Base-by-base conservation (phyloP, 805 yeast genomes). In the Sugiyamaella floridensis region DNA sequence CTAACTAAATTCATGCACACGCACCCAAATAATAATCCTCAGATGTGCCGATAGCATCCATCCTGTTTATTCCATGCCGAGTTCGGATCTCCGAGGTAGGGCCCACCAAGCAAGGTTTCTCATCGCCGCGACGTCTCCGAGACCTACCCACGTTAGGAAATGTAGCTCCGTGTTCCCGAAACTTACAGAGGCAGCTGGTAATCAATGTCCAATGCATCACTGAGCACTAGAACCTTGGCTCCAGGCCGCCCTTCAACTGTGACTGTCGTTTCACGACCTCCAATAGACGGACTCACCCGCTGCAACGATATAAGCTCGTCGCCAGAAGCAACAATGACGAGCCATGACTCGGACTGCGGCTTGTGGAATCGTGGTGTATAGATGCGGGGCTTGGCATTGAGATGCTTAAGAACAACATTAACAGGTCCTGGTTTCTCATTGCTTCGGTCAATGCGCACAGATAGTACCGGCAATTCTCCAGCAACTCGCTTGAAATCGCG, bases 281-380 rank as follows among this genome's bases (percentile, higher is more conserved):
- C 41, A 32, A 45, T 49, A 16, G 40, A 45, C 7, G 61, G 60
- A 20, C 52, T 49, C 4, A 89, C 85, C 62, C 98, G 79, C 63
- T 87, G 88, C 45, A 92, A 71, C 43, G 84, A 74, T 40, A 77
- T 67, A 26, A 92, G 64, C 61, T 83, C 86, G 45, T 76, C 76
- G 2, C 67, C 71, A 6, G 71, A 68, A 26, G 69, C 68, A 56
- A 82, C 59, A 47, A 92, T 78, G 9, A 83, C 77, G 66, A 92
- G 88, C 98, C 99, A 93, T 0, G 95, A 81, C 65, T 93, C 98
- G 62, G 89, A 83, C 68, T 93, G 99, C 1, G 82, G 74, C 67
- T 93, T 92, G 45, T 96, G 95, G 71, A 87, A 93, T 60, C 79
- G 80, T 2, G 95, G 92, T 53, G 90, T 75, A 62, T 83, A 81